Evolutionary conservation across 257 asterid genomes (phyloP).

Genomic region (Lycium barbarum): DNA sequence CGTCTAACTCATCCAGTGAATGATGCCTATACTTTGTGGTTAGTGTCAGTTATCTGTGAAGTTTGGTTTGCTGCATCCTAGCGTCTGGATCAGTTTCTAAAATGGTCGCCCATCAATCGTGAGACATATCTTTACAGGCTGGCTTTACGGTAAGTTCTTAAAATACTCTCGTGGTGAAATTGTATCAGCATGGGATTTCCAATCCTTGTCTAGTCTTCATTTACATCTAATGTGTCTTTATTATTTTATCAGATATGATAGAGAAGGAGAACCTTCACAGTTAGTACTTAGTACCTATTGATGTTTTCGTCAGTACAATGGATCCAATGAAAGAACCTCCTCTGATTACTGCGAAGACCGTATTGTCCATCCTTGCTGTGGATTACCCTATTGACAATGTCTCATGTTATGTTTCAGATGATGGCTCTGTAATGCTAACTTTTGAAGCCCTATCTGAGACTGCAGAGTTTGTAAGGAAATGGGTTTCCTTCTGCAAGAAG

Average conservation of each 20-base stretch:
- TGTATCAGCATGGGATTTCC: neutral
- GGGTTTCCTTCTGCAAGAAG: neutral
- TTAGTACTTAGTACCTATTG: slow-evolving; percentile 67
- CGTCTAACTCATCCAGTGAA: slow-evolving; percentile 69
- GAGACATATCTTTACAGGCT: slow-evolving; percentile 75
- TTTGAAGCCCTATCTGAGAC: slow-evolving; percentile 47
- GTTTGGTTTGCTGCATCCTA: slow-evolving; percentile 77
- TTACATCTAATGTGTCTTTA: neutral
- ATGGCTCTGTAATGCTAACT: slow-evolving; percentile 62
- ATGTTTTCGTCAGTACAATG: slow-evolving; percentile 39
- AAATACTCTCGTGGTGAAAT: neutral
- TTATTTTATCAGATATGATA: slow-evolving; percentile 55
- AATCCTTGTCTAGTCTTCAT: neutral
- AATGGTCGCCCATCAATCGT: slow-evolving; percentile 72
- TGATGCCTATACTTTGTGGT: slow-evolving; percentile 74
- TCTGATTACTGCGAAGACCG: neutral
- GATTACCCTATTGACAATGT: neutral
- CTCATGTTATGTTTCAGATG: slow-evolving; percentile 46
- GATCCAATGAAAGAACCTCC: neutral
- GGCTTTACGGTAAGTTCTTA: slow-evolving; percentile 54
- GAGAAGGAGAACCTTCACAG: slow-evolving; percentile 78
- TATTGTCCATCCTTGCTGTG: neutral
- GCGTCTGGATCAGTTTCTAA: slow-evolving; percentile 79
- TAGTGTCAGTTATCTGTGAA: slow-evolving; percentile 49
- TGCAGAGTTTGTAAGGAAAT: neutral